These are phyloP conservation scores for Penicillium sp. DNA, from an alignment of 2,329 filamentous ascomycete species.

Conservation along the genomic window DNA sequence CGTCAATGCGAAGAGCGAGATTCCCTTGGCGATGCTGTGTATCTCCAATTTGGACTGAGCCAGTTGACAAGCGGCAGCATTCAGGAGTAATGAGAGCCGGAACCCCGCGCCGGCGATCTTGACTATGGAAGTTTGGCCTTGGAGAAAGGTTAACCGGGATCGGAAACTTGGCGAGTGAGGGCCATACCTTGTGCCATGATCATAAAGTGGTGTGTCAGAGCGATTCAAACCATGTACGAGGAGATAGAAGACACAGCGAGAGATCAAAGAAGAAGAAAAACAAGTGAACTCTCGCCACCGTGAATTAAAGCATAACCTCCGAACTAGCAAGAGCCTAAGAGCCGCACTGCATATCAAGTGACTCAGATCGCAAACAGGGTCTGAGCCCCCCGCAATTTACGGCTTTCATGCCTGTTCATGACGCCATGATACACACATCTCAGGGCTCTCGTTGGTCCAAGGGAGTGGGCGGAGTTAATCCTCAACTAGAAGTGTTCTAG, in stretches of 20 bases:
- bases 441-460: conserved; percentile 9
- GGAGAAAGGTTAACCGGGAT: conserved; percentile 1
- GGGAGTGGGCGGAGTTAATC: conserved; percentile 19
- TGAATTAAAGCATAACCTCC: conserved; percentile 5
- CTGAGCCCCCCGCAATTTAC: conserved; percentile 3
- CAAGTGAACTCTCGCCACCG: conserved; percentile 5
- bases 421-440: conserved; percentile 18
- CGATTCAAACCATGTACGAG: not conserved
- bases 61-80: conserved; percentile 45
- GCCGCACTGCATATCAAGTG: conserved; percentile 28
- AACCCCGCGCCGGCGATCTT: conserved; percentile 36
- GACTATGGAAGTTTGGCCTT: conserved; percentile 24
- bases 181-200: conserved; percentile 20
- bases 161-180: not conserved
- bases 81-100: conserved; percentile 44
- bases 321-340: conserved; percentile 7
- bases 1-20: conserved; percentile 43
- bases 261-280: not conserved
- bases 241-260: not conserved
- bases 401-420: conserved; percentile 19
- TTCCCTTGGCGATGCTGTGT: conserved; percentile 44
- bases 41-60: conserved; percentile 43
- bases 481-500: conserved; percentile 6
- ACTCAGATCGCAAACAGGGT: conserved; percentile 14
- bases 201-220: not conserved